Evolutionary conservation across 2,329 filamentous ascomycete species (phyloP), one percentile per base, ranked within the genome.

Genomic region (Colletotrichum sp.): DNA sequence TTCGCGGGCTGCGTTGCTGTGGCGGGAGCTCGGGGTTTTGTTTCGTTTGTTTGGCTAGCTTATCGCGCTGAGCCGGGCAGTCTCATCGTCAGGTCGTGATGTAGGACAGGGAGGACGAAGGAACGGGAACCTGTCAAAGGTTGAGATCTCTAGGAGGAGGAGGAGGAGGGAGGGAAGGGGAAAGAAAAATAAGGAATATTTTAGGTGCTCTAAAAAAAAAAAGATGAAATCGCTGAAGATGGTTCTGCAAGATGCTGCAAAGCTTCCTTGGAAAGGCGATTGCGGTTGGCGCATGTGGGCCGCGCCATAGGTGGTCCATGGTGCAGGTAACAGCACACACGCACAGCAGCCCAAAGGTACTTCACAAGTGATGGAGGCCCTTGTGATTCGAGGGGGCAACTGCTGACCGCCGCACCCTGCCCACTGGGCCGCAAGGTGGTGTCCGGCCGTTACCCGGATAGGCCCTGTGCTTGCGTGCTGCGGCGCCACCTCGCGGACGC

Each of bases 321-420:
- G 24, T 21, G 30, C 15, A 60, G 52, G 38, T 62, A 43, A 55
- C 58, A 26, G 32, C 15, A 43, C 43, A 48, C 38, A 36, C 58
- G 55, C 58, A 70, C 69, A 66, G 70, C 66, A 26, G 38, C 36
- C 36, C 36, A 43, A 58, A 67, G 71, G 30, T 48, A 43, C 36
- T 38, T 34, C 13, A 15, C 13, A 34, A 15, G 13, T 34, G 13
- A 5, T 43, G 56, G 26, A 10, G 52, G 52, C 21, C 71, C 71
- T 56, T 70, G 71, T 73, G 66, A 73, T 73, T 73, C 71, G 71
- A 66, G 71, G 55, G 21, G 66, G 36, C 36, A 38, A 48, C 55
- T 52, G 65, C 55, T 58, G 66, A 72, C 70, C 70, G 58, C 68
- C 58, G 38, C 38, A 48, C 18, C 38, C 38, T 48, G 38, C 38